phyloP scores from a whole-genome alignment of 2,329 filamentous ascomycete genomes.

The Microcyclospora pomicola region DNA sequence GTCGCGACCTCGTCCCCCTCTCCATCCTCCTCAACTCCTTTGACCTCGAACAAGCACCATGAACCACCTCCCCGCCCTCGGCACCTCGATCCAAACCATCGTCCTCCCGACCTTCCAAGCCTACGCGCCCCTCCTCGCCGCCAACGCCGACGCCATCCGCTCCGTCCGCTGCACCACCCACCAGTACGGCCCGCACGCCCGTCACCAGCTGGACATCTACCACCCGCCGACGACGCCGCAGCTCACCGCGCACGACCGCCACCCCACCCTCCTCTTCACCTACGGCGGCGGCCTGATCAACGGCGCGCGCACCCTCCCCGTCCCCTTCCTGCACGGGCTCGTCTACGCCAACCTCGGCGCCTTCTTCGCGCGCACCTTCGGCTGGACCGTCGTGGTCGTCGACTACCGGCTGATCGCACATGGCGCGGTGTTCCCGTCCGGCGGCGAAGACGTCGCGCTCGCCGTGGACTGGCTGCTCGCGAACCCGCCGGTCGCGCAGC shows the following conservation, averaged over 20 bases:
- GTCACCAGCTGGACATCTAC: constrained; percentile 30
- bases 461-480: constrained; percentile 24
- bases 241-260: constrained; percentile 7
- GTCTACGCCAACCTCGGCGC: constrained; percentile 27
- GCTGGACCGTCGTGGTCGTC: constrained; percentile 24
- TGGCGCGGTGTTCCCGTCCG: constrained; percentile 28
- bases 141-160: constrained; percentile 13
- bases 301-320: constrained; percentile 21
- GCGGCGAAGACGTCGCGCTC: constrained; percentile 27
- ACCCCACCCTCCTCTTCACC: constrained; percentile 16
- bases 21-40: too few relatives aligned
- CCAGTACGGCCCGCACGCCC: constrained; percentile 23
- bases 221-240: constrained; percentile 10
- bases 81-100: constrained; percentile 10
- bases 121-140: constrained; percentile 11
- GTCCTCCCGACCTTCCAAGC: constrained; percentile 12
- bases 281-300: constrained; percentile 24
- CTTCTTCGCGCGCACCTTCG: constrained; percentile 25
- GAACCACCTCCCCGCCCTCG: constrained; percentile 16
- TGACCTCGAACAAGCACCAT: constrained; percentile 2
- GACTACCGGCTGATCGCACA: constrained; percentile 29
- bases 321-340: constrained; percentile 11
- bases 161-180: constrained; percentile 16
- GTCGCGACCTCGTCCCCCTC: too few relatives aligned
- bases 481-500: constrained; percentile 14